Conservation (phyloP, 2,329 filamentous ascomycete species). For the Colletotrichum truncatum region DNA sequence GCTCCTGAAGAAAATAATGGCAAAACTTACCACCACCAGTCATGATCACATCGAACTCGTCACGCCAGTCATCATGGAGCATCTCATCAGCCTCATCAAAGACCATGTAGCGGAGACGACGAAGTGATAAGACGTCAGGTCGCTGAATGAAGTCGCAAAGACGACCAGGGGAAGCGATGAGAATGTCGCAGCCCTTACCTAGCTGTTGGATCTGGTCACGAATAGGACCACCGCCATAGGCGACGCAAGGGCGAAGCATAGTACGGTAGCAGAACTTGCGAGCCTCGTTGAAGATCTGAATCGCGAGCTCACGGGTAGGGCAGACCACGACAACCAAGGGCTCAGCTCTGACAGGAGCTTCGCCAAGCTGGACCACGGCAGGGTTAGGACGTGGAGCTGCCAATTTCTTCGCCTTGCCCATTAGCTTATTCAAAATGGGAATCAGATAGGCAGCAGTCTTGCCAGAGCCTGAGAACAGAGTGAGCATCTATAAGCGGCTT, state of each 20-base stretch:
- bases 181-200: slow-evolving; percentile 84
- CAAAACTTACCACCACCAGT: slow-evolving; percentile 76
- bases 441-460: slow-evolving; percentile 95
- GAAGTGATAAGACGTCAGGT: slow-evolving; percentile 73
- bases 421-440: slow-evolving; percentile 87
- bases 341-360: slow-evolving; percentile 73
- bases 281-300: slow-evolving; percentile 95
- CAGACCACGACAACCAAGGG: slow-evolving; percentile 87
- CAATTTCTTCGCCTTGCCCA: slow-evolving; percentile 94
- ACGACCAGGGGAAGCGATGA: slow-evolving; percentile 89
- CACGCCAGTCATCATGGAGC: slow-evolving; percentile 80
- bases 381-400: slow-evolving; percentile 79
- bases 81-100: slow-evolving; percentile 98
- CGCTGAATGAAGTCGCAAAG: slow-evolving; percentile 85
- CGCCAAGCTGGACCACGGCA: slow-evolving; percentile 59
- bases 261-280: slow-evolving; percentile 93
- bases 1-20: not conserved
- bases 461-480: slow-evolving; percentile 75
- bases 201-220: slow-evolving; percentile 77
- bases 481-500: slow-evolving; percentile 12
- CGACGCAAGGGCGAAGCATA: slow-evolving; percentile 90
- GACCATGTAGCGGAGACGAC: slow-evolving; percentile 81
- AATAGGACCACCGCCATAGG: slow-evolving; percentile 86
- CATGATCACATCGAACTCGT: slow-evolving; percentile 80
- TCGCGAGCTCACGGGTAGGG: slow-evolving; percentile 88